phyloP scores from a whole-genome alignment of 1,284 basidiomycete genomes.

The Somion occarium region DNA sequence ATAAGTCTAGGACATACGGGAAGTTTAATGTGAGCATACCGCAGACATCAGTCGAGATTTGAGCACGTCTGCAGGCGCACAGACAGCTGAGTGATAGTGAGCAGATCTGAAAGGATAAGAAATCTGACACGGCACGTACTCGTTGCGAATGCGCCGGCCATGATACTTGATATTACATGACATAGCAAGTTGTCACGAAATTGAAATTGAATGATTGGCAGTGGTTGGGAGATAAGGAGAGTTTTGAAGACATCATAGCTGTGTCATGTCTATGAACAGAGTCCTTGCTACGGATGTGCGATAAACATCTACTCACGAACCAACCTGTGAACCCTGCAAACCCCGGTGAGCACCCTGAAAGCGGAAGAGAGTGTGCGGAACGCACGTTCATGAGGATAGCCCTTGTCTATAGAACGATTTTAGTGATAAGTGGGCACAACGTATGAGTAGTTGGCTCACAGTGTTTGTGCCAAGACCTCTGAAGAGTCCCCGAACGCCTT shows the following conservation, averaged over 20 bases:
- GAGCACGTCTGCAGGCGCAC: conserved; percentile 86
- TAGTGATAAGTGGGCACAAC: background rate
- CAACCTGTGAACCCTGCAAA: conserved; percentile 75
- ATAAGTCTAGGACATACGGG: background rate
- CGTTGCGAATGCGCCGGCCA: conserved; percentile 85
- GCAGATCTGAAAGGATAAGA: conserved; percentile 1
- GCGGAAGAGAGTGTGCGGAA: conserved; percentile 14
- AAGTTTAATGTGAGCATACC: conserved; percentile 34
- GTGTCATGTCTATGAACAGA: too few species aligned
- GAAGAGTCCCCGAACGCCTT: conserved; percentile 67
- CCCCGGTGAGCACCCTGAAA: conserved; percentile 10
- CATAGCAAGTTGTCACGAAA: conserved; percentile 66
- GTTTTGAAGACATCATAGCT: conserved; percentile 90
- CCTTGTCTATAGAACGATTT: conserved; percentile 42
- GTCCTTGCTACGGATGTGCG: too few species aligned
- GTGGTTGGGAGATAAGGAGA: conserved; percentile 48
- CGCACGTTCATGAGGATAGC: conserved; percentile 87
- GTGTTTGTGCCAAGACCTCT: conserved; percentile 81
- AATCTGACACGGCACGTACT: conserved; percentile 41
- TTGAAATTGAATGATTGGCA: conserved; percentile 59
- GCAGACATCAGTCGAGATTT: conserved; percentile 75
- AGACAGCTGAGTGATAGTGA: conserved; percentile 53
- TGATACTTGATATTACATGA: conserved; percentile 59
- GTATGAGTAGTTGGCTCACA: conserved; percentile 35
- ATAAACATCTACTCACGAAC: conserved; percentile 62